These are phyloP conservation scores for Glycine soja DNA, from an alignment of 306 rosid genomes.

Conservation along the genomic window DNA sequence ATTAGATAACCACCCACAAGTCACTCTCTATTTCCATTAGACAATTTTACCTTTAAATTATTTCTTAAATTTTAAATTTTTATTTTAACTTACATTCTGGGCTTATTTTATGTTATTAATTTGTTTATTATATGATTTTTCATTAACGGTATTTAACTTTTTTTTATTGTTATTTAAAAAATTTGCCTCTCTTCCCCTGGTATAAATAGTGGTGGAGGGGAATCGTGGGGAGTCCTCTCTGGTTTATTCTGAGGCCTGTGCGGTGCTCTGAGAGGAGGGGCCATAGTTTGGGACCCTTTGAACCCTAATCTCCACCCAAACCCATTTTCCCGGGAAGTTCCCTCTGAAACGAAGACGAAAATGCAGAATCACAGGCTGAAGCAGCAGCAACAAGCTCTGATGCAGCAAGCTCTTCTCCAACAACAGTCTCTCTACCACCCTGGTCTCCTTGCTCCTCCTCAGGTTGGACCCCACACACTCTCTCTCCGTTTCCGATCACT, in stretches of 20 bases:
- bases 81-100: too few relatives aligned
- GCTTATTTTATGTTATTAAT: too few relatives aligned
- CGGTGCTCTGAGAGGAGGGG: slow-evolving; percentile 45
- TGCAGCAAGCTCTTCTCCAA: slow-evolving; percentile 97
- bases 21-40: too few relatives aligned
- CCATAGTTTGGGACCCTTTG: slow-evolving; percentile 40
- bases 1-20: too few relatives aligned
- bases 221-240: slow-evolving; percentile 16
- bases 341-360: slow-evolving; percentile 45
- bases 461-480: slow-evolving; percentile 57
- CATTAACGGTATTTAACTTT: too few relatives aligned
- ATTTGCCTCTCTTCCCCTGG: too few relatives aligned
- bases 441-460: slow-evolving; percentile 95
- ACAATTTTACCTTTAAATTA: too few relatives aligned
- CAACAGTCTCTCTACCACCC: slow-evolving; percentile 98
- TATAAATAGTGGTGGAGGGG: slow-evolving; percentile 41
- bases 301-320: slow-evolving; percentile 71
- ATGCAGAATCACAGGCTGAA: slow-evolving; percentile 98
- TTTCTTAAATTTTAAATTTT: too few relatives aligned
- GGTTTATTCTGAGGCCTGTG: slow-evolving; percentile 49
- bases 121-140: too few relatives aligned
- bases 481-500: slow-evolving; percentile 1
- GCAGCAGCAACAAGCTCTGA: slow-evolving; percentile 99
- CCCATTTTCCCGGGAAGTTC: slow-evolving; percentile 49
- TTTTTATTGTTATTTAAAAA: too few relatives aligned